Evolutionary conservation across 345 rosid species (phyloP).

Genomic region (Linum tenue): DNA sequence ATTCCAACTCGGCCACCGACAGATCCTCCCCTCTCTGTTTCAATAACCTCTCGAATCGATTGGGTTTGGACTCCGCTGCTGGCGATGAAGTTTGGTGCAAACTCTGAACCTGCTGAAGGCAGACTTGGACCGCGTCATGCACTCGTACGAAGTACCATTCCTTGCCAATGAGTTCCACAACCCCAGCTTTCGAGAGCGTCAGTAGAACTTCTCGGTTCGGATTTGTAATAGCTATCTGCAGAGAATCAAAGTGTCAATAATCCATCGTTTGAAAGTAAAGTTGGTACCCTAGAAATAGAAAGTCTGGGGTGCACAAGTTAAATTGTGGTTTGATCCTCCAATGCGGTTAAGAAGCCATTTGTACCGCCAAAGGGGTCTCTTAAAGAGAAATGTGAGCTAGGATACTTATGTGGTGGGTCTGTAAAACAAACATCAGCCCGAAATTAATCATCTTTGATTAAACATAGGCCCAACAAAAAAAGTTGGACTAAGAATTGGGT

Average conservation of each 20-base stretch:
- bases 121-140: slow-evolving; percentile 92
- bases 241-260: not conserved
- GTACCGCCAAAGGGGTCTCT: too few species aligned
- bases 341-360: too few species aligned
- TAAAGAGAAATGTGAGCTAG: too few species aligned
- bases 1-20: slow-evolving; percentile 39
- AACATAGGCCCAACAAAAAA: too few species aligned
- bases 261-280: too few species aligned
- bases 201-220: slow-evolving; percentile 75
- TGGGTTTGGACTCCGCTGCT: slow-evolving; percentile 25
- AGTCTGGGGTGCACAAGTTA: too few species aligned
- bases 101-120: slow-evolving; percentile 73
- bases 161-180: slow-evolving; percentile 72
- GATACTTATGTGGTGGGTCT: too few species aligned
- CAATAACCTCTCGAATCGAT: slow-evolving; percentile 40
- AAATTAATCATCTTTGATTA: too few species aligned
- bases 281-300: too few species aligned
- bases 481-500: not conserved
- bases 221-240: slow-evolving; percentile 80
- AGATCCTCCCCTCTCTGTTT: slow-evolving; percentile 33
- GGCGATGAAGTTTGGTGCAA: slow-evolving; percentile 26
- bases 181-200: slow-evolving; percentile 65
- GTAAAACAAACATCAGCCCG: too few species aligned
- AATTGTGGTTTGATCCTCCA: too few species aligned
- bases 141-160: slow-evolving; percentile 93